These are phyloP conservation scores for Lagerstroemia speciosa DNA, from an alignment of 345 rosid genomes.

Conservation along the genomic window DNA sequence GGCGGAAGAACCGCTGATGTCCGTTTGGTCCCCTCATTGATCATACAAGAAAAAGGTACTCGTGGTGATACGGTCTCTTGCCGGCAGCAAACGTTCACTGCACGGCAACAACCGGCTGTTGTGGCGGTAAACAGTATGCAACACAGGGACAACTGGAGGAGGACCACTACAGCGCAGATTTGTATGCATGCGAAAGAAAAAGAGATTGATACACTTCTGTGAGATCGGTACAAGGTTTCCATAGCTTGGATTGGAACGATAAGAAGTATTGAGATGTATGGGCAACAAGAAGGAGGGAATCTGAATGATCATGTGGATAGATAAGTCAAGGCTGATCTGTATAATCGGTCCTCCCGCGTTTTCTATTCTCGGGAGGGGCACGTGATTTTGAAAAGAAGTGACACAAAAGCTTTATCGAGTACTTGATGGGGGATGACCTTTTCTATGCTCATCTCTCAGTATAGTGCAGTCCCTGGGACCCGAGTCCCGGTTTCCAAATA, in stretches of 20 bases:
- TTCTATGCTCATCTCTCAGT: slow-evolving; percentile 1
- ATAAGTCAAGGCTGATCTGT: not conserved
- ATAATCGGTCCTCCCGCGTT: not conserved
- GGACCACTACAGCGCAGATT: not conserved
- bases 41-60: too few species aligned
- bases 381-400: not conserved
- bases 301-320: not conserved
- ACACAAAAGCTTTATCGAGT: not conserved
- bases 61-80: not conserved
- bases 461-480: not conserved
- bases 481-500: not conserved
- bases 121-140: not conserved
- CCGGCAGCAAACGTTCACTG: not conserved
- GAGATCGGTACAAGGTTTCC: not conserved
- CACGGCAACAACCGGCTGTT: not conserved
- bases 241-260: not conserved
- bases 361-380: not conserved
- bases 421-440: not conserved
- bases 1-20: not conserved
- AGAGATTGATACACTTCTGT: not conserved
- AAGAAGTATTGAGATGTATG: not conserved
- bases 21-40: too few species aligned
- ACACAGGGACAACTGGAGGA: not conserved
- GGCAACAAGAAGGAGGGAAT: not conserved
- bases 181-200: not conserved